Evolutionary conservation across 352 stramenopile species (phyloP).

Genomic region (Lagenidium giganteum): DNA sequence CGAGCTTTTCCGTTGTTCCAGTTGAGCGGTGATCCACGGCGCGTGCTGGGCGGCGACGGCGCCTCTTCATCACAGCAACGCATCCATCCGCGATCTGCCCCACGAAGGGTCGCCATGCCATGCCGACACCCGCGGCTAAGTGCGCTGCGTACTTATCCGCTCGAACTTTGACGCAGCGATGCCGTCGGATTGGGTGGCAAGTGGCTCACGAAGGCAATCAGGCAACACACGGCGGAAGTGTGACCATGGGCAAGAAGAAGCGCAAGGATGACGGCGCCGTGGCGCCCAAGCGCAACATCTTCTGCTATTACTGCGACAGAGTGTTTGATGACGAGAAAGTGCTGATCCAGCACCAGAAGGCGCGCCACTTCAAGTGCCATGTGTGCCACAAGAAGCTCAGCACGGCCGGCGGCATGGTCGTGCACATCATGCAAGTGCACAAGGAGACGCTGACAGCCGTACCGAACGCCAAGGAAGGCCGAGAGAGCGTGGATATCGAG

Average conservation of each 20-base stretch:
- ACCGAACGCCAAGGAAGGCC: constrained; percentile 81
- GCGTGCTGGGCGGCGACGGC: too few species aligned
- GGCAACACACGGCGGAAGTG: too few species aligned
- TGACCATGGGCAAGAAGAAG: constrained; percentile 85
- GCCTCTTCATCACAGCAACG: too few species aligned
- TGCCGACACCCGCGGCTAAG: too few species aligned
- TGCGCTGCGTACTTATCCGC: too few species aligned
- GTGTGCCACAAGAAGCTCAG: constrained; percentile 90
- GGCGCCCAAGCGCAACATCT: constrained; percentile 61
- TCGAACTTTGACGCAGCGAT: too few species aligned
- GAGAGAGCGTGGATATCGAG: constrained; percentile 76
- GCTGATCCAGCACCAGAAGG: constrained; percentile 92
- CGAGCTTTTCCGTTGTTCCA: too few species aligned
- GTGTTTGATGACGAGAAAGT: constrained; percentile 90
- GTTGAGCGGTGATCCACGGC: too few species aligned
- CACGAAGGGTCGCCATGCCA: too few species aligned
- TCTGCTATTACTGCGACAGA: constrained; percentile 92
- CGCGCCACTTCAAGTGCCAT: constrained; percentile 90
- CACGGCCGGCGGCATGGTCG: constrained; percentile 84
- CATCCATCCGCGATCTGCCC: too few species aligned
- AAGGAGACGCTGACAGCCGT: constrained; percentile 80
- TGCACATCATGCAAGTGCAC: constrained; percentile 87
- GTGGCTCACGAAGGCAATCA: too few species aligned
- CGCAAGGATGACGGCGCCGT: constrained; percentile 49
- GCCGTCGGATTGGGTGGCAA: too few species aligned